phyloP scores from a whole-genome alignment of 1,284 basidiomycete genomes.

The Cystobasidium pallidum region DNA sequence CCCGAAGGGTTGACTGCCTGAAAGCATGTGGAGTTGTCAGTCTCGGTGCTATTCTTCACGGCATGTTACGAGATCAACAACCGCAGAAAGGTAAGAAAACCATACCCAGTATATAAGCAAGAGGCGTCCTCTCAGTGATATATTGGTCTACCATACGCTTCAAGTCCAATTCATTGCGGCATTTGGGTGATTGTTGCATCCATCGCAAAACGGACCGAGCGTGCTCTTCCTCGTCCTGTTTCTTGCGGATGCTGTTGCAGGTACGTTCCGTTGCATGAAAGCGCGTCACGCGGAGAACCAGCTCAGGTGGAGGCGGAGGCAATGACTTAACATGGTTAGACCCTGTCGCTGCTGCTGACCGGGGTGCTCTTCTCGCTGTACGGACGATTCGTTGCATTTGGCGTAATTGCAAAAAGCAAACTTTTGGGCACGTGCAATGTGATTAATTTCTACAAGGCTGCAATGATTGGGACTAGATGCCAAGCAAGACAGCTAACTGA shows the following conservation, averaged over 20 bases:
- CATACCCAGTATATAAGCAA: constrained; percentile 88
- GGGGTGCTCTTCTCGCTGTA: background rate
- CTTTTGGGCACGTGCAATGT: background rate
- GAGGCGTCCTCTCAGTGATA: constrained; percentile 67
- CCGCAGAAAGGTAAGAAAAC: constrained; percentile 36
- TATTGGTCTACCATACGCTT: constrained; percentile 45
- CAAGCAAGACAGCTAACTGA: no score
- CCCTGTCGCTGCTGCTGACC: background rate
- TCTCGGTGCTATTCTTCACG: background rate
- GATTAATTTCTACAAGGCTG: no score
- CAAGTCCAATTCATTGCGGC: constrained; percentile 11
- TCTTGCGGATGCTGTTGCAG: background rate
- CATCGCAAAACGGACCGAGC: constrained; percentile 13
- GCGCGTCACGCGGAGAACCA: background rate
- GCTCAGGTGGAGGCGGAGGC: background rate
- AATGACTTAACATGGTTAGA: background rate
- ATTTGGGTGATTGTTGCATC: constrained; percentile 8
- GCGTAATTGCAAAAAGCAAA: background rate
- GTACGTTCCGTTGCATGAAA: background rate
- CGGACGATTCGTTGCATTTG: background rate
- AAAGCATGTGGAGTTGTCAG: constrained; percentile 31
- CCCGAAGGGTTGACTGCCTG: constrained; percentile 86
- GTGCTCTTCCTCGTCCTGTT: constrained; percentile 5
- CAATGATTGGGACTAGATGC: no score
- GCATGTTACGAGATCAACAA: background rate